These are phyloP conservation scores for Dothideomycetes sp. DNA, from an alignment of 2,329 filamentous ascomycete genomes.

Conservation along the genomic window DNA sequence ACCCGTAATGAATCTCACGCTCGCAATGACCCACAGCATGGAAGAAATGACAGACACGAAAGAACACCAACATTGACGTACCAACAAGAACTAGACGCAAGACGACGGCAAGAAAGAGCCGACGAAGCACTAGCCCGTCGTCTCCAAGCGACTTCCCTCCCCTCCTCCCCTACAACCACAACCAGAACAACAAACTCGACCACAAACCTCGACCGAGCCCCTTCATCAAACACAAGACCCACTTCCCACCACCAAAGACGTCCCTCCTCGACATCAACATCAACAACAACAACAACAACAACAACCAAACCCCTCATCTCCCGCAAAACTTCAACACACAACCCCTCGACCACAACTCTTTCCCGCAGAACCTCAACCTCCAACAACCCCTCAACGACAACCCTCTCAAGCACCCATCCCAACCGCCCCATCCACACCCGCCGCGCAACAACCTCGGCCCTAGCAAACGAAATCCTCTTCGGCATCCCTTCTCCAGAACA, in stretches of 20 bases:
- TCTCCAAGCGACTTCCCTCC: slow-evolving; percentile 37
- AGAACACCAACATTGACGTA: slow-evolving; percentile 22
- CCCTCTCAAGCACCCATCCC: too few relatives aligned
- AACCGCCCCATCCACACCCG: slow-evolving; percentile 29
- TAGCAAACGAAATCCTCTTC: slow-evolving; percentile 20
- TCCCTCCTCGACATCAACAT: too few relatives aligned
- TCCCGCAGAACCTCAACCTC: too few relatives aligned
- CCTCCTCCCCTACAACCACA: slow-evolving; percentile 16
- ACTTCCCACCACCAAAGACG: slow-evolving; percentile 19
- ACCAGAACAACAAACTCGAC: too few relatives aligned
- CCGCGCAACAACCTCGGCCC: too few relatives aligned
- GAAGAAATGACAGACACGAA: background rate
- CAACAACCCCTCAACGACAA: too few relatives aligned
- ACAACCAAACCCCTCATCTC: too few relatives aligned
- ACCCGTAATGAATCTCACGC: background rate
- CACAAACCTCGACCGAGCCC: too few relatives aligned
- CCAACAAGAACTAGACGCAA: slow-evolving; percentile 28
- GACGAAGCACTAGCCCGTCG: slow-evolving; percentile 45
- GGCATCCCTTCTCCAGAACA: slow-evolving; percentile 49
- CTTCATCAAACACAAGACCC: too few relatives aligned
- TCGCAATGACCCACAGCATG: background rate
- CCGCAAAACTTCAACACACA: too few relatives aligned
- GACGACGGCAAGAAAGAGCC: slow-evolving; percentile 36
- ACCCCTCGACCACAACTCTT: too few relatives aligned
- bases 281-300: too few relatives aligned